Evolutionary conservation across 345 rosid species (phyloP).

Genomic region (Syzygium aqueum): DNA sequence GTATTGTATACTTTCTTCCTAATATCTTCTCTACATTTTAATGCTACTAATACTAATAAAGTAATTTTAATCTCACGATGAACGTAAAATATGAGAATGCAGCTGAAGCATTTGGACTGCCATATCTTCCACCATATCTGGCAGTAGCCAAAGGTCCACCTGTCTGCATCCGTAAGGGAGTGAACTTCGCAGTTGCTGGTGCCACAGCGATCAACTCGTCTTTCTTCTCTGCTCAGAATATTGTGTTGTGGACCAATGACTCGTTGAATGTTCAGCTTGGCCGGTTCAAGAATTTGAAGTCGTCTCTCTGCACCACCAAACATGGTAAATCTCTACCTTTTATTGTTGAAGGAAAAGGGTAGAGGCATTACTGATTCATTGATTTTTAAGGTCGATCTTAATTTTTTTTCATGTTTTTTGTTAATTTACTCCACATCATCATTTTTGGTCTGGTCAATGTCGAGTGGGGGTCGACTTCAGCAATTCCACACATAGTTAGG

Average conservation of each 20-base stretch:
- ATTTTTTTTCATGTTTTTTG: too few species aligned
- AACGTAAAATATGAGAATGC: not conserved
- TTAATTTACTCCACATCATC: too few species aligned
- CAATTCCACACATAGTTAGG: too few species aligned
- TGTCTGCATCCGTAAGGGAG: slow-evolving; percentile 9
- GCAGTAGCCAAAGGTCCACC: not conserved
- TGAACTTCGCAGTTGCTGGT: slow-evolving; percentile 57
- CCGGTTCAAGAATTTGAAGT: slow-evolving; percentile 49
- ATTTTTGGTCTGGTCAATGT: too few species aligned
- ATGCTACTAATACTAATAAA: slow-evolving; percentile 16
- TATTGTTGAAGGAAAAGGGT: too few species aligned
- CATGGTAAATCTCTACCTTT: slow-evolving; percentile 16
- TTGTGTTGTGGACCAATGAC: slow-evolving; percentile 33
- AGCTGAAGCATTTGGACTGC: not conserved
- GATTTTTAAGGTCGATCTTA: too few species aligned
- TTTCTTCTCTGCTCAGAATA: slow-evolving; percentile 17
- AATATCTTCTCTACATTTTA: too few species aligned
- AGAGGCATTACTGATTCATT: too few species aligned
- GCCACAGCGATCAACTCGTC: slow-evolving; percentile 41
- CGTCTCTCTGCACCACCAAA: slow-evolving; percentile 29
- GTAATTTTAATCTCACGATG: slow-evolving; percentile 27
- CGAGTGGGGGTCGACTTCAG: too few species aligned
- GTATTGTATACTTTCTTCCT: slow-evolving; percentile 2
- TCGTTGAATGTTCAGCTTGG: slow-evolving; percentile 35
- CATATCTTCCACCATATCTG: not conserved